Base-by-base conservation (phyloP, 78 protist species). In the Dictyostelium purpureum region DNA sequence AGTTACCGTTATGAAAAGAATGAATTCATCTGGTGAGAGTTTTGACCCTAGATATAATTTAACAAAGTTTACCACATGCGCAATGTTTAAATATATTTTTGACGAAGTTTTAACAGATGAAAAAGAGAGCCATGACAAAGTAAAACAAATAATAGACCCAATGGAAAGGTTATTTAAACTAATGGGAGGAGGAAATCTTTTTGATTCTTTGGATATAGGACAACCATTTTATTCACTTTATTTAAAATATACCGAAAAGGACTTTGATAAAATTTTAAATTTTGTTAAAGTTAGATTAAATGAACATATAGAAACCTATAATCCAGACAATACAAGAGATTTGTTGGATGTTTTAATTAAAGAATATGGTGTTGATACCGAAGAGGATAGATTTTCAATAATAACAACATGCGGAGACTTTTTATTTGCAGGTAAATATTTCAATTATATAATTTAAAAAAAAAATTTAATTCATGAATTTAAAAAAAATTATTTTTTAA, bases 311-410 rank as follows among this genome's bases (percentile, higher is more conserved):
- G 11, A 49, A 11, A 49, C 54, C 54, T 69, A 24, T 69, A 24
- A 69, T 40, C 76, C 76, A 37, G 52, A 69, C 16, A 40, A n/a
- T 40, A 74, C 69, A 78, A 78, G 47, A 61, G 75, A 78, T 63
- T 43, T 78, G 28, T 78, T 78, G 7, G 87, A 78, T 78, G 2
- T 40, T 18, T 26, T 78, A 26, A 78, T 78, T 38, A 57, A 49
- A 31, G 51, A 38, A 54, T 49, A 61, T 61, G 38, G 43, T 21
- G 24, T 6, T 9, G 63, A 45, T 2, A 26, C 24, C n/a, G 76
- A 69, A 19, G 52, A 69, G 24, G 56, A 75, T 28, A 69, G 35
- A 40, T 24, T 42, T n/a, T 40, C 56, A 9, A 40, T 78, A 18
- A 1, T 61, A 7, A 14, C 40, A 40, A 28, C 66, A 3, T 10